These are phyloP conservation scores for Theobroma grandiflorum DNA, from an alignment of 441 rosid genomes.

Conservation along the genomic window DNA sequence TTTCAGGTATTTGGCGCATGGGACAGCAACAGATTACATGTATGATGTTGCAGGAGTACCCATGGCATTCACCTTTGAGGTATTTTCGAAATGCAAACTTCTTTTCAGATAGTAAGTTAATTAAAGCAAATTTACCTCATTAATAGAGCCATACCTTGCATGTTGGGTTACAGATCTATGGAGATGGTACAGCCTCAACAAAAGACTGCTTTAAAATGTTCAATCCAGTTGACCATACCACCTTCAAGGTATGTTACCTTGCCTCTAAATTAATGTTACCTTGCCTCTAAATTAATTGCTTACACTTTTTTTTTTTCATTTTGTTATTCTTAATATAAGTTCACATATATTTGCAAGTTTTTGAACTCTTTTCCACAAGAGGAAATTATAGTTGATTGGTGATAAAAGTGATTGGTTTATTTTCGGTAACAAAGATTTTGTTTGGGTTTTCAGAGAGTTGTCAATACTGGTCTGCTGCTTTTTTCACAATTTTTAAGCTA, in stretches of 20 bases:
- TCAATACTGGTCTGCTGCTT: slow-evolving; percentile 91
- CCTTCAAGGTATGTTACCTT: slow-evolving; percentile 67
- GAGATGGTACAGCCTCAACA: slow-evolving; percentile 67
- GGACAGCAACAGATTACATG: slow-evolving; percentile 98
- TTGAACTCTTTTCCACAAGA: neutral
- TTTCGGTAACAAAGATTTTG: neutral
- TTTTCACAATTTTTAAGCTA: slow-evolving; percentile 76
- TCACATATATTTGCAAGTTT: neutral
- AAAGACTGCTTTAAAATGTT: slow-evolving; percentile 97
- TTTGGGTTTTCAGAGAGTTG: slow-evolving; percentile 76
- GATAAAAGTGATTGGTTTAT: slow-evolving; percentile 7
- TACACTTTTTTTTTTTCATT: neutral
- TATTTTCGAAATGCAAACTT: slow-evolving; percentile 45
- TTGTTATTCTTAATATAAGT: neutral
- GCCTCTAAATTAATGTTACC: no score
- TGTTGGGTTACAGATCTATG: slow-evolving; percentile 70
- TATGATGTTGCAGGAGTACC: slow-evolving; percentile 85
- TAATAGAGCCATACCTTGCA: slow-evolving; percentile 15
- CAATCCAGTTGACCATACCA: slow-evolving; percentile 79
- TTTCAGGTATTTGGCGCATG: slow-evolving; percentile 94
- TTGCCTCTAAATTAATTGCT: neutral
- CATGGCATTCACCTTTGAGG: slow-evolving; percentile 99
- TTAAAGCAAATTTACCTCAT: slow-evolving; percentile 22
- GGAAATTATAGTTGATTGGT: neutral
- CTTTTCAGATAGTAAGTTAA: slow-evolving; percentile 16